Evolutionary conservation across 352 stramenopile species (phyloP).

Genomic region (Salisapilia sapeloensis): DNA sequence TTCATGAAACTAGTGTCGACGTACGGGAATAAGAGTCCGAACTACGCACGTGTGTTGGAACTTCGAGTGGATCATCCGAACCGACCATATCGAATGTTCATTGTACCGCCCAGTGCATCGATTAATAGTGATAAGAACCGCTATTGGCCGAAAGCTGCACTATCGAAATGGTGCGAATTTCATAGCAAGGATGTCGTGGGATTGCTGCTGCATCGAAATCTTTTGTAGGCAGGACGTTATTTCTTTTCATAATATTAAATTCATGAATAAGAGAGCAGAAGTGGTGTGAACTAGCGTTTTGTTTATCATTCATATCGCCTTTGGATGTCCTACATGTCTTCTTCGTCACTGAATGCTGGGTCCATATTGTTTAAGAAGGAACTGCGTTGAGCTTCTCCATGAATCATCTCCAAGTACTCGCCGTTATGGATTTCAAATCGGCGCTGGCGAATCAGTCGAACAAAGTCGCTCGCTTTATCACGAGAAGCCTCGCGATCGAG

Average conservation of each 20-base stretch:
- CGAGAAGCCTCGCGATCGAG: slow-evolving; percentile 57
- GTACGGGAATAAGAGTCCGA: slow-evolving; percentile 51
- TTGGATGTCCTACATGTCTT: slow-evolving; percentile 5
- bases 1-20: slow-evolving; percentile 44
- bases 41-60: slow-evolving; percentile 18
- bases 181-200: slow-evolving; percentile 48
- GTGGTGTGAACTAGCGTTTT: neutral
- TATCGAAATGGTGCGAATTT: slow-evolving; percentile 19
- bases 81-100: slow-evolving; percentile 29
- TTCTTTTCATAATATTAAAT: neutral
- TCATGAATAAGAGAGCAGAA: neutral
- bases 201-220: slow-evolving; percentile 23
- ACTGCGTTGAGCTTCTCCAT: slow-evolving; percentile 26
- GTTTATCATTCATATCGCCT: slow-evolving; percentile 4
- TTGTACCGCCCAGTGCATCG: slow-evolving; percentile 51
- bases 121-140: slow-evolving; percentile 61
- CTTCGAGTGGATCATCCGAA: slow-evolving; percentile 14
- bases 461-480: slow-evolving; percentile 44
- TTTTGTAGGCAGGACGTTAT: slow-evolving; percentile 1
- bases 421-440: slow-evolving; percentile 79
- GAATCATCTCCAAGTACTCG: slow-evolving; percentile 76
- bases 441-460: slow-evolving; percentile 56
- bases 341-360: slow-evolving; percentile 13
- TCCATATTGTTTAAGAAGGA: slow-evolving; percentile 5
- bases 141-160: slow-evolving; percentile 36